phyloP scores from a whole-genome alignment of 1,284 basidiomycete genomes.

The Trametes versicolor region DNA sequence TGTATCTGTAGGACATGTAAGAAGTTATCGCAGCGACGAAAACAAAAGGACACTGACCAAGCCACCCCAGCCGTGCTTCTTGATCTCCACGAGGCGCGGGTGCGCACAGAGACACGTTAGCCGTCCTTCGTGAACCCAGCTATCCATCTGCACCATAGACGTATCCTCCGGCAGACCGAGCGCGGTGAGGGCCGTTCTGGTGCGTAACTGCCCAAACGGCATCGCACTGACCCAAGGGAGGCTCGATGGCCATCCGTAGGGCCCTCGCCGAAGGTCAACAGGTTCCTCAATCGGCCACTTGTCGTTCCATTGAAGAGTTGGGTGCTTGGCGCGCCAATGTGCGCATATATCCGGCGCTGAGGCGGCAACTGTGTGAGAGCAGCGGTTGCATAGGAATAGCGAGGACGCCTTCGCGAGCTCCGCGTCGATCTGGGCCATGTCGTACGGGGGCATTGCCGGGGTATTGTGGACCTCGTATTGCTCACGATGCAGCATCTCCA shows the following conservation, averaged over 20 bases:
- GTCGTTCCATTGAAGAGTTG: slow-evolving; percentile 16
- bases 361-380: not conserved
- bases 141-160: slow-evolving; percentile 5
- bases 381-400: slow-evolving; percentile 14
- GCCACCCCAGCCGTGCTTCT: not conserved
- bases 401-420: slow-evolving; percentile 2
- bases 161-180: slow-evolving; percentile 9
- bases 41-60: not conserved
- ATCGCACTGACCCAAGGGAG: not conserved
- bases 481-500: slow-evolving; percentile 1
- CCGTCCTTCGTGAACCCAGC: not conserved
- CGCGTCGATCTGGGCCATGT: not conserved
- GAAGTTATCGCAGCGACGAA: not conserved
- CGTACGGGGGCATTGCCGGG: not conserved
- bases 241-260: no score
- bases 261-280: no score
- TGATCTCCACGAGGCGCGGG: not conserved
- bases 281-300: no score
- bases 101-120: slow-evolving; percentile 13
- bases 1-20: not conserved
- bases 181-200: not conserved
- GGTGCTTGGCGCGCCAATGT: slow-evolving; percentile 18
- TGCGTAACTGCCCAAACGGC: not conserved
- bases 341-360: slow-evolving; percentile 4
- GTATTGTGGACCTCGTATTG: no score